phyloP scores from a whole-genome alignment of 2,329 filamentous ascomycete genomes.

The Fusarium gaditjirri region DNA sequence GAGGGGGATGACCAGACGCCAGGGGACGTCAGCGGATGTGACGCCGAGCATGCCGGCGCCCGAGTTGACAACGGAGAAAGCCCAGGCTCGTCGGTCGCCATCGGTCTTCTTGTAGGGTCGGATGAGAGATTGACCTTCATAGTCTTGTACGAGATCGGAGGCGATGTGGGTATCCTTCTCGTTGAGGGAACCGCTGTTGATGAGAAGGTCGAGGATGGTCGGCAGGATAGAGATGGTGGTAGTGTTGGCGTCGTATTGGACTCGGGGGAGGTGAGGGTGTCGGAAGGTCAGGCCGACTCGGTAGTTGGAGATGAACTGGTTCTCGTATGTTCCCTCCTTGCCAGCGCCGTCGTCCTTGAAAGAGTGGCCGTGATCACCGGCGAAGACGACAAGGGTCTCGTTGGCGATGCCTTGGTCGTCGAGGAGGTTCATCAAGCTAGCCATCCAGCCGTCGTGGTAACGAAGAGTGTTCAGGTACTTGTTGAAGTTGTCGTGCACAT shows the following conservation, averaged over 20 bases:
- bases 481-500: conserved; percentile 46
- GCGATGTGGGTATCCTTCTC: conserved; percentile 41
- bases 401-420: conserved; percentile 49
- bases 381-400: conserved; percentile 50
- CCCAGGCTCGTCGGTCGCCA: conserved; percentile 46
- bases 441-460: conserved; percentile 49
- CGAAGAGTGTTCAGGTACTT: conserved; percentile 49
- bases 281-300: conserved; percentile 49
- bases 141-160: conserved; percentile 46
- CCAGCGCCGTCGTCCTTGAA: conserved; percentile 49
- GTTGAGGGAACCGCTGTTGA: conserved; percentile 48
- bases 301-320: conserved; percentile 45
- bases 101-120: conserved; percentile 43
- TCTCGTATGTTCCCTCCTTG: conserved; percentile 49
- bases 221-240: conserved; percentile 50
- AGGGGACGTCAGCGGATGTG: conserved; percentile 46
- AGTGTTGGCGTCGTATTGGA: conserved; percentile 47
- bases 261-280: conserved; percentile 47
- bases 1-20: conserved; percentile 48
- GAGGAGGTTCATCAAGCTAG: conserved; percentile 46
- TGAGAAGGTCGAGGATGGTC: conserved; percentile 49
- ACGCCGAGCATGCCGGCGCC: conserved; percentile 49
- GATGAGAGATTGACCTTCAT: conserved; percentile 51
- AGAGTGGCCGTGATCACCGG: conserved; percentile 50
- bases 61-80: conserved; percentile 51